Base-by-base conservation (phyloP, 2,329 filamentous ascomycete genomes). In the Dichotomopilus funicola region DNA sequence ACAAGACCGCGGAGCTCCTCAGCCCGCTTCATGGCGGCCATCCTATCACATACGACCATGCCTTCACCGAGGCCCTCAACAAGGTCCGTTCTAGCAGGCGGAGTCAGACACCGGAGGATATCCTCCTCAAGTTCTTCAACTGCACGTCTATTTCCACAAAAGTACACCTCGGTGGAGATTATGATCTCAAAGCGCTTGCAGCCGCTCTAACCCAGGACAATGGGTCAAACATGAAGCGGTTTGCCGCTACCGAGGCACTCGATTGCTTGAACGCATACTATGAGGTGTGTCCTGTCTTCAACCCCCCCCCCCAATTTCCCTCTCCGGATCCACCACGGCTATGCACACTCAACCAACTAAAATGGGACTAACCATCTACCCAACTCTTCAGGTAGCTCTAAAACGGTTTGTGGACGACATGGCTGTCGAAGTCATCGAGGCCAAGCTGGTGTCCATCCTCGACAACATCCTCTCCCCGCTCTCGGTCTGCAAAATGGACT, bases 11-110 rank as follows among this genome's bases (percentile, higher is more conserved):
- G 0, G 72, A 78, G 50, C 62, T 85, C 1, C 64, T 85, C 0
- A 62, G 69, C 5, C 72, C 78, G 66, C 75, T 70, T 58, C 64
- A 66, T 7, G 63, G 71, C 2, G 51, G 50, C 0, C 75, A 80
- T 60, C 78, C 77, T 0, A 78, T 80, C 38, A 83, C 78, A 0
- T 82, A 82, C 59, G 79, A 81, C 42, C 66, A 74, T 12, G 67
- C 77, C 38, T 78, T 76, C 33, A 70, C 69, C 0, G 65, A 76
- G 11, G 67, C 62, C 0, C 64, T 78, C 1, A 66, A 72, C 35
- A 62, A 64, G 0, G 53, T 65, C 33, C 66, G 67, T 12, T 48
- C 66, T 55, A 51, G 62, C 60, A 44, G 42, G 11, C 6, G 31
- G 8, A 35, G 45, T 4, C 44, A 50, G 33, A 31, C 45, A 2